phyloP scores from a whole-genome alignment of 139 green algal genomes.

The Chlorella sp. region DNA sequence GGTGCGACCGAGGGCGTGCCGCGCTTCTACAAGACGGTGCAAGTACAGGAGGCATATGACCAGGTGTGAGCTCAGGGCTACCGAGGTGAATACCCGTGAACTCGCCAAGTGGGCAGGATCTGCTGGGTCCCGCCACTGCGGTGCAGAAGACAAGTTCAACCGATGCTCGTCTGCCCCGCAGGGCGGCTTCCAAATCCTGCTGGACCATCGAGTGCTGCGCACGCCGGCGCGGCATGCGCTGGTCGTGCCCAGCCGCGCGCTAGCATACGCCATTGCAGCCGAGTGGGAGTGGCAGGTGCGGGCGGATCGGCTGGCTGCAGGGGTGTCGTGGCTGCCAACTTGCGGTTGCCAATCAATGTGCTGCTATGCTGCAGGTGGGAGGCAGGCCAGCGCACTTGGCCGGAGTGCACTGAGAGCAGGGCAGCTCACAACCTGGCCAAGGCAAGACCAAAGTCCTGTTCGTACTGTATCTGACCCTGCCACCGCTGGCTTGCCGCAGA shows the following conservation, averaged over 20 bases:
- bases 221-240: constrained; percentile 75
- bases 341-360: too few relatives aligned
- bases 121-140: not conserved
- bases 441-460: too few relatives aligned
- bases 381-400: too few relatives aligned
- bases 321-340: too few relatives aligned
- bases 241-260: constrained; percentile 63
- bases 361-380: too few relatives aligned
- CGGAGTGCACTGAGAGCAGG: too few relatives aligned
- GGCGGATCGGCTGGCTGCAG: too few relatives aligned
- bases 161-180: not conserved
- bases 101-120: too few relatives aligned
- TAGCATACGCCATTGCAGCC: constrained; percentile 88
- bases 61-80: too few relatives aligned
- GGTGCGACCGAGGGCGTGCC: not conserved
- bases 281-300: constrained; percentile 93
- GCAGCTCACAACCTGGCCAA: too few relatives aligned
- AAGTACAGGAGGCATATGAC: constrained; percentile 30
- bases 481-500: not conserved
- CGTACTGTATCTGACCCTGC: too few relatives aligned
- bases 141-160: not conserved
- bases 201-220: constrained; percentile 72
- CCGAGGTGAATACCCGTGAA: too few relatives aligned
- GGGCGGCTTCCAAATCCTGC: constrained; percentile 59
- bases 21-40: constrained; percentile 43